Percentiles rank a stretch among this genome's conserved stretches.
These are phyloP conservation scores for Bruguiera gymnorhiza DNA, from an alignment of 345 rosid species.

Conservation along the genomic window DNA sequence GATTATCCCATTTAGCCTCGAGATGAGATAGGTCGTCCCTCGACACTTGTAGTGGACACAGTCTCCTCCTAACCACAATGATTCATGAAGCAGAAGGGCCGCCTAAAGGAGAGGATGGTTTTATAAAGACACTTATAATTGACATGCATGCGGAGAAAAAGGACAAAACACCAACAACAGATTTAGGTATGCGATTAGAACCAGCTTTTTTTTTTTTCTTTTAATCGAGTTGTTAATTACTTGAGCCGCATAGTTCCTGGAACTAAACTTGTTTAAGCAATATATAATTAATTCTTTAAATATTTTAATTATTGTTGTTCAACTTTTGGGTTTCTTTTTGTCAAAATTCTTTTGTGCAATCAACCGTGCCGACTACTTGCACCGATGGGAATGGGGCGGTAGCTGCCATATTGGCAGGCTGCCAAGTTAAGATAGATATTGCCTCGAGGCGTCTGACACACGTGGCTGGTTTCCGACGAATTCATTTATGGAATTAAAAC, in stretches of 20 bases:
- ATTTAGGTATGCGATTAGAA: background rate
- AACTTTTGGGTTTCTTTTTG: constrained; percentile 10
- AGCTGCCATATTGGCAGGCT: background rate
- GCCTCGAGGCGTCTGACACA: constrained; percentile 5
- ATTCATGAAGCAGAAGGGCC: background rate
- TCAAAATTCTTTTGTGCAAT: background rate
- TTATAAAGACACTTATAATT: background rate
- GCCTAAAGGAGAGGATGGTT: background rate
- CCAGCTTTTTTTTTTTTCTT: background rate
- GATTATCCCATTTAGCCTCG: background rate
- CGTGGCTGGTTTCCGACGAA: background rate
- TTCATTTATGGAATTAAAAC: constrained; percentile 8
- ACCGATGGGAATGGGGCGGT: constrained; percentile 27
- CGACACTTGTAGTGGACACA: constrained; percentile 25
- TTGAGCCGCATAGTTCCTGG: too few relatives aligned
- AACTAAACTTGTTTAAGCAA: background rate
- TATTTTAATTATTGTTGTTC: background rate
- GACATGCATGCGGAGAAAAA: background rate
- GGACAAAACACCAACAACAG: background rate
- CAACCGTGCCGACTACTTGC: constrained; percentile 17
- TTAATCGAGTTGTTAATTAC: background rate
- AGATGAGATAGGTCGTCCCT: constrained; percentile 4
- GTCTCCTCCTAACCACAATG: constrained; percentile 7
- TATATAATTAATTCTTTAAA: background rate
- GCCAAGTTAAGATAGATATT: background rate